Evolutionary conservation across 108 stramenopile genomes (phyloP).

Genomic region (Skeletonema grethae): DNA sequence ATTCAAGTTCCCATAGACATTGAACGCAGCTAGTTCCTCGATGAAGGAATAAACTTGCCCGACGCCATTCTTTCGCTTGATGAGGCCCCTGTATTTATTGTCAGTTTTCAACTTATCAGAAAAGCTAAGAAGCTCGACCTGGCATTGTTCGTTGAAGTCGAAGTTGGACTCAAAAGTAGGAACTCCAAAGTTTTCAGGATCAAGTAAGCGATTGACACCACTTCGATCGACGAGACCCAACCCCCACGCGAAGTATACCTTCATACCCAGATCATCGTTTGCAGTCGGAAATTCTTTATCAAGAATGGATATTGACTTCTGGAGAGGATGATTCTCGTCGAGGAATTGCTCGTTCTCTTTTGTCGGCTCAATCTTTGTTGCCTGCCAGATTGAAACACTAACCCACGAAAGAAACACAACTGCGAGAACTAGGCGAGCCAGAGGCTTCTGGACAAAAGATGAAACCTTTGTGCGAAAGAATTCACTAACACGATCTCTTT

Average conservation of each 20-base stretch:
- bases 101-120: slow-evolving; percentile 51
- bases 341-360: slow-evolving; percentile 55
- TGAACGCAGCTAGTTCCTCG: slow-evolving; percentile 54
- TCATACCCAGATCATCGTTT: slow-evolving; percentile 46
- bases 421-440: slow-evolving; percentile 25
- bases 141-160: slow-evolving; percentile 51
- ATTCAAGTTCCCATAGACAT: slow-evolving; percentile 34
- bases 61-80: slow-evolving; percentile 50
- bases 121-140: slow-evolving; percentile 35
- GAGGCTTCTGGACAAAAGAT: slow-evolving; percentile 33
- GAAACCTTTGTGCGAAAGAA: slow-evolving; percentile 46
- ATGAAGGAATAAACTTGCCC: slow-evolving; percentile 51
- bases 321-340: slow-evolving; percentile 54
- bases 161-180: slow-evolving; percentile 37
- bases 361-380: slow-evolving; percentile 47
- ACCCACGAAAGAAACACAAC: slow-evolving; percentile 46
- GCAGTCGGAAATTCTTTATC: slow-evolving; percentile 42
- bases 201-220: slow-evolving; percentile 55
- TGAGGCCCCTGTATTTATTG: slow-evolving; percentile 31
- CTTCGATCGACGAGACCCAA: slow-evolving; percentile 47
- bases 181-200: slow-evolving; percentile 40
- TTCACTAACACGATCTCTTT: slow-evolving; percentile 50
- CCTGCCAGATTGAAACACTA: slow-evolving; percentile 34
- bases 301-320: slow-evolving; percentile 52
- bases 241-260: slow-evolving; percentile 58